Evolutionary conservation across 2,329 filamentous ascomycete genomes (phyloP).

Genomic region (Dothideomycetes sp.): DNA sequence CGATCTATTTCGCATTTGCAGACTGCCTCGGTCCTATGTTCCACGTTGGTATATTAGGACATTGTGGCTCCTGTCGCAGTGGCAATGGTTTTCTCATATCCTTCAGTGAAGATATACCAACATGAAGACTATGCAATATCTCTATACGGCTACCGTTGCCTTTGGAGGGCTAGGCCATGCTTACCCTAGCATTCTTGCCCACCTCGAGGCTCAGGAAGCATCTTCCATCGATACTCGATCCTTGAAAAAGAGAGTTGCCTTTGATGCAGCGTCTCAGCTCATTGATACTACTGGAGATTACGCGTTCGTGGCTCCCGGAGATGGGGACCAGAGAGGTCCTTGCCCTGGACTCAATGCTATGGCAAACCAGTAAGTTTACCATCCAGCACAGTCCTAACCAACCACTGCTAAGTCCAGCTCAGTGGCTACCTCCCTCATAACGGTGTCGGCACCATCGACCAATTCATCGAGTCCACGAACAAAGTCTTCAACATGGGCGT

Average conservation of each 20-base stretch:
- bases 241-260: slow-evolving; percentile 10
- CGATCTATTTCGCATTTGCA: too few relatives aligned
- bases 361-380: too few relatives aligned
- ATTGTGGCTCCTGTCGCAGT: neutral
- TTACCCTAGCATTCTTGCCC: slow-evolving; percentile 12
- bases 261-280: slow-evolving; percentile 20
- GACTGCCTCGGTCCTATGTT: too few relatives aligned
- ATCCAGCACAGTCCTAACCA: slow-evolving; percentile 12
- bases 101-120: slow-evolving; percentile 2
- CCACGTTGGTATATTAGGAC: too few relatives aligned
- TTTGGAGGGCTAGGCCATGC: slow-evolving; percentile 10
- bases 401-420: too few relatives aligned
- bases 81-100: neutral
- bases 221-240: neutral
- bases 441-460: slow-evolving; percentile 22
- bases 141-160: slow-evolving; percentile 10
- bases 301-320: slow-evolving; percentile 18
- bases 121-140: slow-evolving; percentile 11
- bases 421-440: slow-evolving; percentile 22
- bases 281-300: slow-evolving; percentile 18
- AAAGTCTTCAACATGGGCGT: slow-evolving; percentile 23
- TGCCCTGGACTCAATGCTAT: slow-evolving; percentile 24
- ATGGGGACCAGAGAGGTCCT: slow-evolving; percentile 18
- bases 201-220: slow-evolving; percentile 9
- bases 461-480: slow-evolving; percentile 20